Percentiles rank a stretch among this genome's conserved stretches.
phyloP scores from a whole-genome alignment of 164 flowering plant species.

The Tinospora cordifolia region DNA sequence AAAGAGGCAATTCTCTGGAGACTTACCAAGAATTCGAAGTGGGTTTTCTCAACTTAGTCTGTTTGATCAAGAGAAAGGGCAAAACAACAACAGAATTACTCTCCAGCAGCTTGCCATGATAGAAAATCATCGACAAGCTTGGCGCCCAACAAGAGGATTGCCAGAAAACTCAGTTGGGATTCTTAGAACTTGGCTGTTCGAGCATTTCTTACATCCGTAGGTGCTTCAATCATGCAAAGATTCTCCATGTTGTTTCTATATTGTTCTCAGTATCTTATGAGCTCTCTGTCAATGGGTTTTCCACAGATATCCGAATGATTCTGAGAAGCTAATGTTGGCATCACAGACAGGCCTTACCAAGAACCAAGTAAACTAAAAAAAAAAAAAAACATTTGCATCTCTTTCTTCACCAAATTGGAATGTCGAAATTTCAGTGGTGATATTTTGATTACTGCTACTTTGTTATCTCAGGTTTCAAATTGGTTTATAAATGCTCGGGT shows the following conservation, averaged over 20 bases:
- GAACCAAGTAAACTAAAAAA: conserved; percentile 53
- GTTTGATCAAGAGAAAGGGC: conserved; percentile 44
- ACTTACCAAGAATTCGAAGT: conserved; percentile 35
- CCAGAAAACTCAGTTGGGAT: conserved; percentile 79
- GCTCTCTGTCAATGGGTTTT: not conserved
- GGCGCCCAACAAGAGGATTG: conserved; percentile 79
- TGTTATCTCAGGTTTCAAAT: conserved; percentile 63
- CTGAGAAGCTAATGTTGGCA: conserved; percentile 77
- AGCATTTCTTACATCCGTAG: conserved; percentile 90
- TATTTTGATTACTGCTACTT: not conserved
- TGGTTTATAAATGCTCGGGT: conserved; percentile 98
- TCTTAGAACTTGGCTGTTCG: conserved; percentile 90
- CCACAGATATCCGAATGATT: conserved; percentile 74
- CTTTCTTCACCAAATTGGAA: not conserved
- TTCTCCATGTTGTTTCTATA: not conserved
- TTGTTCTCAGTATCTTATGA: not conserved
- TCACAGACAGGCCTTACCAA: conserved; percentile 77
- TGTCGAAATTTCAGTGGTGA: not conserved
- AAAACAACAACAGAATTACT: conserved; percentile 22
- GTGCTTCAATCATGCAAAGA: conserved; percentile 12
- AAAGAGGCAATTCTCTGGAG: conserved; percentile 31
- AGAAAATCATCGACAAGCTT: conserved; percentile 48
- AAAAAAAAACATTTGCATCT: not conserved
- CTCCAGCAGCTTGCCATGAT: conserved; percentile 61
- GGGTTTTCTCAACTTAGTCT: conserved; percentile 52